Evolutionary conservation across 768 basidiomycete species (phyloP), one percentile per base, ranked within the genome.

Genomic region (Termitomyces sp.): DNA sequence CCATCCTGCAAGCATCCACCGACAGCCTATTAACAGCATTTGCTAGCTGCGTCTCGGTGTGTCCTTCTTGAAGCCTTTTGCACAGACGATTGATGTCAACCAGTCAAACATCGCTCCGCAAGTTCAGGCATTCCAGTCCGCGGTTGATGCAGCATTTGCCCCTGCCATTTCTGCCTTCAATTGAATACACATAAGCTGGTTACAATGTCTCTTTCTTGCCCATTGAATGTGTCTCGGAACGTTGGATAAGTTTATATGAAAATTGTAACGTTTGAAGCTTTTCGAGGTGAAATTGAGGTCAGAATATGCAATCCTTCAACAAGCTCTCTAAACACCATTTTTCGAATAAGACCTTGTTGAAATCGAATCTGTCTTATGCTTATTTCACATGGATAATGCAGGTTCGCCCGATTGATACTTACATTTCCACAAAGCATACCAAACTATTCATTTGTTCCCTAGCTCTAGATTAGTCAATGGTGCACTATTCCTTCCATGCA

Each of bases 11-110:
- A 13, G 52, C 59, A 20, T 55, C 43, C 32, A 70, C 67, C 6
- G 56, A 48, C 30, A 56, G 55, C 14, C 69, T 74, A 55, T 54
- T 61, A 5, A 58, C 44, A 9, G 69, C 70, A 16, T 51, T 74
- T 14, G 62, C 69, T 48, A 61, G 44, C 30, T 56, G 56, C 41
- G 68, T 69, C 4, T 70, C 72, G 3, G 72, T 74, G 59, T 50
- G 58, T 54, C 16, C 14, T 68, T 44, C 7, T 0, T 46, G 4
- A 26, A 26, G 30, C 16, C 28, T 10, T 40, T 51, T 46, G 3
- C 20, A 18, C 18, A 26, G 8, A 26, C 44, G 14, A 43, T 32
- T 47, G 41, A 52, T 47, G 18, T 54, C 1, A 3, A 35, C 9
- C 41, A 72, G 71, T 59, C 65, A 6, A 63, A 61, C 47, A 58